Evolutionary conservation across 805 yeast species (phyloP), one percentile per base, ranked within the genome.

Genomic region (Candida ascalaphidarum): DNA sequence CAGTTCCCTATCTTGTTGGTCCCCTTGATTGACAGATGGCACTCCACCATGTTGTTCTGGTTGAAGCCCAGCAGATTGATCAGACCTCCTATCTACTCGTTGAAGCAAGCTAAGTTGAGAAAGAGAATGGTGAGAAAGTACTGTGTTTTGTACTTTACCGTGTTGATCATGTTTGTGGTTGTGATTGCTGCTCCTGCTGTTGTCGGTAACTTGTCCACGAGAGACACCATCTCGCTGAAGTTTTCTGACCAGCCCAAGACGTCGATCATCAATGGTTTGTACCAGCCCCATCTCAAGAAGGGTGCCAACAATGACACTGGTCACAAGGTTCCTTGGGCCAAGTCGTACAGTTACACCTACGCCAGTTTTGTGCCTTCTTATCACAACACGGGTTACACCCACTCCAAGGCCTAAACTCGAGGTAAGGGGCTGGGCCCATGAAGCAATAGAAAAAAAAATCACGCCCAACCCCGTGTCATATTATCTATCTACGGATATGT

Each of bases 11-110:
- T 86, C 29, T 66, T 94, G 39, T 68, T 72, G 39, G 66, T 89
- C 48, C 99, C 99, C 49, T 68, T 74, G 57, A 65, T 86, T 57
- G 98, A 92, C 65, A 83, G 83, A 68, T 86, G 95, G 95, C 99
- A 92, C 62, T 89, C 98, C 25, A 78, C 86, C 58, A 81, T 89
- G 94, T 70, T 92, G 61, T 92, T 92, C 80, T 92, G 99, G 99
- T 80, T 94, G 64, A 83, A 85, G 57, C 98, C 98, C 33, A 60
- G 92, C 38, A 80, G 94, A 65, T 95, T 86, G 66, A 88, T 92
- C 52, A 82, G 97, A 62, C 96, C 96, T 37, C 97, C 98, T 48
- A 86, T 92, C 55, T 88, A 85, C 65, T 85, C 97, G 12, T 68
- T 89, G 65, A 92, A 92, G 65, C 97, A 92, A 68, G 89, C 94